Evolutionary conservation across 257 asterid genomes (phyloP).

Genomic region (Petunia secreta): DNA sequence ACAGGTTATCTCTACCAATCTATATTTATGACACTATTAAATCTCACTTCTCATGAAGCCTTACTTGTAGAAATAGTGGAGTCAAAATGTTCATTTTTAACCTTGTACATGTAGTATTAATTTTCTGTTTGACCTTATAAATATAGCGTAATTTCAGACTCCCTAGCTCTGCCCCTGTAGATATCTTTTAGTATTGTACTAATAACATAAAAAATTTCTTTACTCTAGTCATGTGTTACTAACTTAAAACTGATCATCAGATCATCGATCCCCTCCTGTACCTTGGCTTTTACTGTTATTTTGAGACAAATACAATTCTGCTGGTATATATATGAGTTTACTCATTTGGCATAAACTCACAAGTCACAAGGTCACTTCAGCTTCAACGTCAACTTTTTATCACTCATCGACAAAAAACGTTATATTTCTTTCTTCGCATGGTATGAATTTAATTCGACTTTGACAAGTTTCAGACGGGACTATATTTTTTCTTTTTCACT

Average conservation of each 20-base stretch:
- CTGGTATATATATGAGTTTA: neutral
- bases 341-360: neutral
- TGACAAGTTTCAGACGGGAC: neutral
- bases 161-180: too few relatives aligned
- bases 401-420: neutral
- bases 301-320: neutral
- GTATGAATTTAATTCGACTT: constrained; percentile 2
- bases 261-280: too few relatives aligned
- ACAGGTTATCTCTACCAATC: neutral
- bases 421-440: constrained; percentile 1
- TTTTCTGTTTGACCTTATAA: neutral
- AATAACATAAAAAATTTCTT: too few relatives aligned
- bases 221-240: too few relatives aligned
- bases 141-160: too few relatives aligned
- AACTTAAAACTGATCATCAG: too few relatives aligned
- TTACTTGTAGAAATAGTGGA: neutral
- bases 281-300: too few relatives aligned
- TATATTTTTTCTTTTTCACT: neutral
- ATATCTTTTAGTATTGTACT: too few relatives aligned
- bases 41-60: neutral
- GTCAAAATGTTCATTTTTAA: neutral
- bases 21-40: neutral
- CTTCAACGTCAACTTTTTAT: neutral
- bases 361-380: constrained; percentile 7
- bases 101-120: neutral